phyloP scores from a whole-genome alignment of 805 yeast species.

The Yarrowia sp. region DNA sequence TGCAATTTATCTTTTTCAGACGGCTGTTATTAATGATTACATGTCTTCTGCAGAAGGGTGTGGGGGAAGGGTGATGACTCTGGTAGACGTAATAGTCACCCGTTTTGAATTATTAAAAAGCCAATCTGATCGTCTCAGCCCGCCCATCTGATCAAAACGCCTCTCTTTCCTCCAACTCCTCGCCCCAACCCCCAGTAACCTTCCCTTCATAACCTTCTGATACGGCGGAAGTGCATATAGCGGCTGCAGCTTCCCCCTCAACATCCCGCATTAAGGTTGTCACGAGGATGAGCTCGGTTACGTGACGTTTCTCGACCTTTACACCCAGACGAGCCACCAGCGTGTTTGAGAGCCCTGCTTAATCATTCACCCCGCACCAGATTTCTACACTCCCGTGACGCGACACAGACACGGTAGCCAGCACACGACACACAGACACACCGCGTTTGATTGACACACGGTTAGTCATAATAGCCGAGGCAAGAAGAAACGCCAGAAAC shows the following conservation, averaged over 20 bases:
- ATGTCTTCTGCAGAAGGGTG: too few relatives aligned
- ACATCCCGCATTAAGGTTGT: conserved; percentile 16
- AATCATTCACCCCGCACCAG: background rate
- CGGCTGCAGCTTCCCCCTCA: conserved; percentile 34
- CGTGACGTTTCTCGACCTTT: background rate
- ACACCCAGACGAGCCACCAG: background rate
- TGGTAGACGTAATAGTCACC: too few relatives aligned
- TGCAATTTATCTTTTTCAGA: too few relatives aligned
- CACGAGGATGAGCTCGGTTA: conserved; percentile 13
- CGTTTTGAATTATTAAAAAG: too few relatives aligned
- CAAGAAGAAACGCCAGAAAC: too few relatives aligned
- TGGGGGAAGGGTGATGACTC: too few relatives aligned
- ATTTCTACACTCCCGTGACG: background rate
- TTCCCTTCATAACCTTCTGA: background rate
- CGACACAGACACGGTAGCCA: background rate
- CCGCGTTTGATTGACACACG: too few relatives aligned
- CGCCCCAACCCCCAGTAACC: background rate
- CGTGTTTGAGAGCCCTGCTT: background rate
- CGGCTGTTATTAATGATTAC: too few relatives aligned
- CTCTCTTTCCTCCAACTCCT: background rate
- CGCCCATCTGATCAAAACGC: too few relatives aligned
- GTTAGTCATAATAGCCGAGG: background rate
- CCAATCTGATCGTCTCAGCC: too few relatives aligned
- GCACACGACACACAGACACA: background rate
- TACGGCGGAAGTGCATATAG: conserved; percentile 25